These are phyloP conservation scores for Delitschia confertaspora DNA, from an alignment of 495 filamentous ascomycete species.

Conservation along the genomic window DNA sequence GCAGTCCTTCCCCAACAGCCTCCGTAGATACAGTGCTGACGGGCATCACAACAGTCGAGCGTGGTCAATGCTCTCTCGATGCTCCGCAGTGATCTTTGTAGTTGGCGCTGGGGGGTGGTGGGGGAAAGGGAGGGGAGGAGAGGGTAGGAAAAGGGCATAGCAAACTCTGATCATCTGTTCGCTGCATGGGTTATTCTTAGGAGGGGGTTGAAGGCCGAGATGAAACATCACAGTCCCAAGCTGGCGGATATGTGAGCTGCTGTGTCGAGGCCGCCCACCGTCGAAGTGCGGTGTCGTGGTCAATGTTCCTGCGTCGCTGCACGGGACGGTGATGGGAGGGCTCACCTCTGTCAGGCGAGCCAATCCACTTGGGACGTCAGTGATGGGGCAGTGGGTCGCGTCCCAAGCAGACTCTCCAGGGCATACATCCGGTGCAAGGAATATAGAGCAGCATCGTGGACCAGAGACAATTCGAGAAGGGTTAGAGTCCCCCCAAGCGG, in stretches of 20 bases:
- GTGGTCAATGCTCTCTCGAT: neutral
- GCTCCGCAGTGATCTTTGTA: neutral
- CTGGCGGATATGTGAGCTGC: slow-evolving; percentile 22
- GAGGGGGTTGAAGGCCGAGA: slow-evolving; percentile 15
- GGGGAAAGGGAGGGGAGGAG: no score
- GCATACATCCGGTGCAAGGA: slow-evolving; percentile 27
- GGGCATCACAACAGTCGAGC: neutral
- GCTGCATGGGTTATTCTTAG: slow-evolving; percentile 25
- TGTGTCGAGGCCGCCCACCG: slow-evolving; percentile 20
- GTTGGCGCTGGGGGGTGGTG: neutral
- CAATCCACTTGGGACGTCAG: slow-evolving; percentile 6
- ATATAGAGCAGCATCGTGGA: slow-evolving; percentile 24
- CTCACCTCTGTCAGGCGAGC: slow-evolving; percentile 13
- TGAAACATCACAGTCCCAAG: slow-evolving; percentile 28
- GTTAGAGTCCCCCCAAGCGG: neutral
- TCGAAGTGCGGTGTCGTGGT: slow-evolving; percentile 21
- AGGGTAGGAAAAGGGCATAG: no score
- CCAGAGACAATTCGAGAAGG: slow-evolving; percentile 26
- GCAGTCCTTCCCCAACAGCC: slow-evolving; percentile 4
- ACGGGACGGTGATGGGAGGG: slow-evolving; percentile 24
- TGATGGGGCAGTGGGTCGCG: neutral
- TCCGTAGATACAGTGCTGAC: slow-evolving; percentile 5
- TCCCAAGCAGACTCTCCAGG: slow-evolving; percentile 8
- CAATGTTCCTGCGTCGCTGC: slow-evolving; percentile 30
- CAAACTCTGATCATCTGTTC: slow-evolving; percentile 27